phyloP scores from a whole-genome alignment of 2,329 filamentous ascomycete species.

The Cladophialophora yegresii region DNA sequence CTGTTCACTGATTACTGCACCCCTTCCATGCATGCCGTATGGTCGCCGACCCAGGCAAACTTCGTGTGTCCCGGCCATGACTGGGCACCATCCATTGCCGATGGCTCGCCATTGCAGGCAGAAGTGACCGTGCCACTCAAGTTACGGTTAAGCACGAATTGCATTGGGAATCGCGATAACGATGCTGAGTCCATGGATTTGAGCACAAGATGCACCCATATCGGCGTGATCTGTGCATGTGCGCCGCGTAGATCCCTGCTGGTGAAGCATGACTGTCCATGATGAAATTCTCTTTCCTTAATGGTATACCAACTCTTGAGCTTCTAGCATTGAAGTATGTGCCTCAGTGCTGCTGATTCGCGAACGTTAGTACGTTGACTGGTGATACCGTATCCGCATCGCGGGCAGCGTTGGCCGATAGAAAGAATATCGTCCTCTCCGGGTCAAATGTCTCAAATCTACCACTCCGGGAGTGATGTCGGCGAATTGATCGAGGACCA shows the following conservation, averaged over 20 bases:
- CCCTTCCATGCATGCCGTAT: too few species aligned
- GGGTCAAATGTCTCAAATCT: conserved; percentile 12
- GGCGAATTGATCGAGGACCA: conserved; percentile 38
- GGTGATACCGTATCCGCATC: conserved; percentile 3
- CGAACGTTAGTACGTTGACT: conserved; percentile 6
- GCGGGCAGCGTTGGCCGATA: conserved; percentile 1
- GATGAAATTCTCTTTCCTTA: background rate
- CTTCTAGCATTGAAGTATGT: conserved; percentile 14
- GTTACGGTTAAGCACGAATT: too few species aligned
- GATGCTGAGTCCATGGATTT: too few species aligned
- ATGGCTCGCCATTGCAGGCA: too few species aligned
- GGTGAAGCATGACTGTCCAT: background rate
- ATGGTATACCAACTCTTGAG: conserved; percentile 1
- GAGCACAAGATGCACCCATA: too few species aligned
- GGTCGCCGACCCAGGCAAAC: too few species aligned
- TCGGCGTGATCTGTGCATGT: background rate
- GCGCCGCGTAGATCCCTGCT: background rate
- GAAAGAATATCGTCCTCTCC: conserved; percentile 2
- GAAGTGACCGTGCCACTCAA: too few species aligned
- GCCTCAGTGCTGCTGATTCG: too few species aligned
- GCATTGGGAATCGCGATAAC: too few species aligned
- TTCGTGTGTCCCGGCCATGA: too few species aligned
- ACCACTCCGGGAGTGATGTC: conserved; percentile 5
- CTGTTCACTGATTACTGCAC: too few species aligned
- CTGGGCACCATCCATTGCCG: too few species aligned